Evolutionary conservation across 2,329 filamentous ascomycete genomes (phyloP), one percentile per base, ranked within the genome.

Genomic region (Coleophoma cylindrospora): DNA sequence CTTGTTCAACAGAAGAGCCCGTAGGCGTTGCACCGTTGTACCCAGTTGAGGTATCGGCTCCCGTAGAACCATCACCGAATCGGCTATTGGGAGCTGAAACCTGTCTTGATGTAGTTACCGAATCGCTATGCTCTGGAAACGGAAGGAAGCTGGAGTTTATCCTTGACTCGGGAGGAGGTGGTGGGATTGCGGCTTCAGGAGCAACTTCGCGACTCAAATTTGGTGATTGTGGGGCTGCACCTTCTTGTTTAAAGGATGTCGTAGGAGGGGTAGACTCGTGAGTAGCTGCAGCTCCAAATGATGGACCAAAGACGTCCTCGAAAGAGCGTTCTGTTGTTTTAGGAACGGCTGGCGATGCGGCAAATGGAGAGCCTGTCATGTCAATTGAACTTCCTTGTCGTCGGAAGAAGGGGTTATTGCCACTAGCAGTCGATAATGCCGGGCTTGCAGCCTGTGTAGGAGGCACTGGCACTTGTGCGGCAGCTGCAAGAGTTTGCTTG

Each of bases 381-480:
- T 74, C 72, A 36, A 60, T 61, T 44, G 80, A 75, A 67, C 82
- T 84, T 50, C 74, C 77, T 43, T 81, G 80, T 43, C 82, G 75
- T 63, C 90, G 84, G 74, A 96, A 96, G 75, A 99, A 99, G 1
- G 94, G 94, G 66, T 99, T 99, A 62, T 91, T 96, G 59, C 80
- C 89, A 66, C 86, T 92, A 41, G 83, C 74, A 3, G 77, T 78
- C 37, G 84, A 87, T 48, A 75, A 74, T 50, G 83, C 77, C 40
- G 91, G 89, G 67, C 89, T 95, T 50, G 76, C 79, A 47, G 89
- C 75, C 52, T 79, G 68, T 51, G 74, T 65, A 52, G 74, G 66
- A 45, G 55, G 62, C 36, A 59, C 63, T 12, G 74, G 67, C 4
- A 74, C 69, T 12, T 73, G 74, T n/a, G 79, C 78, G 57, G 69